Percentiles rank a stretch among this genome's conserved stretches.
Evolutionary conservation across 495 filamentous ascomycete genomes (phyloP).

Genomic region (Chaetomium tenue): DNA sequence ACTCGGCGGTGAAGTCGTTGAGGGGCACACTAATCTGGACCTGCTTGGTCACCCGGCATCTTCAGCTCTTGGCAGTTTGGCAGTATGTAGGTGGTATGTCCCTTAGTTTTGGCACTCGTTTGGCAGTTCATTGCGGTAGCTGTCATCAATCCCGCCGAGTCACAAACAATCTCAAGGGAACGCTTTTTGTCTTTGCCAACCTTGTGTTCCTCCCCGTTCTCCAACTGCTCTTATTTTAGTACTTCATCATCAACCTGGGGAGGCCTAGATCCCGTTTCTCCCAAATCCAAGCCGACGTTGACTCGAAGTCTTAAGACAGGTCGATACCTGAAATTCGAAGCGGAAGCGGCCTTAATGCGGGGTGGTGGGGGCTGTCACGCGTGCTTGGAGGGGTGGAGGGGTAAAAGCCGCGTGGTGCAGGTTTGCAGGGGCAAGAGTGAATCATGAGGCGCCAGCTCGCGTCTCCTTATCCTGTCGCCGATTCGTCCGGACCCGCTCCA

Average conservation of each 20-base stretch:
- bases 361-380: conserved; percentile 7
- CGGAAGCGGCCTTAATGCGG: not conserved
- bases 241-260: too few species aligned
- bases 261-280: too few species aligned
- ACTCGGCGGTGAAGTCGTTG: conserved; percentile 6
- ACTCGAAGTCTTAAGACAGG: not conserved
- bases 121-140: too few species aligned
- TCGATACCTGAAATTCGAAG: not conserved
- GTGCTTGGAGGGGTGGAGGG: not conserved
- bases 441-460: not conserved
- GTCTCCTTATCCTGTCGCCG: not conserved
- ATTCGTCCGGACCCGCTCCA: not conserved
- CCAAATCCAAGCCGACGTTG: too few species aligned
- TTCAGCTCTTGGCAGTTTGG: not conserved
- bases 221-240: too few species aligned
- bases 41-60: too few species aligned
- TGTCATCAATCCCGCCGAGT: too few species aligned
- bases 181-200: too few species aligned
- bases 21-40: not conserved
- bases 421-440: not conserved
- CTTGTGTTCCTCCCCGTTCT: too few species aligned
- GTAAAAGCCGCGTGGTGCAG: conserved; percentile 1
- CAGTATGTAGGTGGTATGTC: too few species aligned
- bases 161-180: too few species aligned
- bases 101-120: too few species aligned